Conservation (phyloP, 805 yeast species). For the Scheffersomyces amazonensis region DNA sequence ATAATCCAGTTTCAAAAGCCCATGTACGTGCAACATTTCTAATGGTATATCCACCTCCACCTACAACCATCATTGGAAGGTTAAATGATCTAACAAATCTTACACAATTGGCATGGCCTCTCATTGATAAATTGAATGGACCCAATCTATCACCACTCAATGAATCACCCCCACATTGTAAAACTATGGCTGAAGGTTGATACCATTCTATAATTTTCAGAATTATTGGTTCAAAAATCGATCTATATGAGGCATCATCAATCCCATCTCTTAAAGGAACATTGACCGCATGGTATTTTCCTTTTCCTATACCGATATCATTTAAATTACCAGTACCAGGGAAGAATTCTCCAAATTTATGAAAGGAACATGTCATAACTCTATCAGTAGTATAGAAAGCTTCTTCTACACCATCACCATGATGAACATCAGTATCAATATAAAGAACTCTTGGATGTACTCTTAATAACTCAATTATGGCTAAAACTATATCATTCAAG, state of each 20-base stretch:
- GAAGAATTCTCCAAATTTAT: constrained; percentile 94
- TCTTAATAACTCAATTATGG: constrained; percentile 78
- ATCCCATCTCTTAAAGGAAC: constrained; percentile 96
- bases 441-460: constrained; percentile 91
- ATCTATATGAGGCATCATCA: constrained; percentile 83
- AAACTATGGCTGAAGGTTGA: constrained; percentile 92
- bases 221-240: constrained; percentile 87
- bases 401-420: constrained; percentile 98
- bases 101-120: constrained; percentile 96
- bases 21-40: constrained; percentile 94
- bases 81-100: constrained; percentile 81
- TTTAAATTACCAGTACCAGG: constrained; percentile 96
- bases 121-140: constrained; percentile 89
- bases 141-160: constrained; percentile 94
- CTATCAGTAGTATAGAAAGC: constrained; percentile 94
- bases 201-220: constrained; percentile 75
- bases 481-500: constrained; percentile 88
- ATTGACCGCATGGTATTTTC: constrained; percentile 84
- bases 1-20: constrained; percentile 89
- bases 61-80: constrained; percentile 88
- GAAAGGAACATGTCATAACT: constrained; percentile 96
- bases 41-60: constrained; percentile 99
- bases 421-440: constrained; percentile 94
- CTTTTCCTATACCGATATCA: constrained; percentile 88
- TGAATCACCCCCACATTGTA: constrained; percentile 98